Conservation (phyloP, 768 basidiomycete species). For the Suillus lakei region DNA sequence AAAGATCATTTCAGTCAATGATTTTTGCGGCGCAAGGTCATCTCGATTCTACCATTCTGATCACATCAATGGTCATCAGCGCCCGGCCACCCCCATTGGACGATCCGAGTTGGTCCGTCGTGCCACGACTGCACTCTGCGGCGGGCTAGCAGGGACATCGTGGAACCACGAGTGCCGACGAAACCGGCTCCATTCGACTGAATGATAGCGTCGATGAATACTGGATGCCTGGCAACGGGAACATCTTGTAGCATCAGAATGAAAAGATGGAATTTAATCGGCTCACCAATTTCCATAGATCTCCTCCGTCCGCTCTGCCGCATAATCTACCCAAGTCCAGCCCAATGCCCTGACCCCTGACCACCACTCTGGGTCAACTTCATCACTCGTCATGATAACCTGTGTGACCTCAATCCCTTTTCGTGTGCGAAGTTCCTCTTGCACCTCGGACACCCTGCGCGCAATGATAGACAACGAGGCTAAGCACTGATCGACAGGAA, state of each 20-base stretch:
- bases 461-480: constrained; percentile 56
- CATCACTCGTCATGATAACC: constrained; percentile 71
- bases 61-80: constrained; percentile 57
- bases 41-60: neutral
- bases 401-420: constrained; percentile 52
- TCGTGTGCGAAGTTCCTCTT: constrained; percentile 49
- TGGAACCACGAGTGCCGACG: constrained; percentile 73
- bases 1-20: neutral
- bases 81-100: constrained; percentile 62
- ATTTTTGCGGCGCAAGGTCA: neutral
- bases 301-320: constrained; percentile 44
- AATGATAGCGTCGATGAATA: constrained; percentile 72
- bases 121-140: constrained; percentile 72
- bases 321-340: constrained; percentile 59
- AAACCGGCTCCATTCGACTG: constrained; percentile 72
- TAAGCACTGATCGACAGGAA: constrained; percentile 51
- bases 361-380: constrained; percentile 61
- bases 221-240: constrained; percentile 58
- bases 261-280: neutral
- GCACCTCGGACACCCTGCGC: constrained; percentile 60
- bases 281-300: constrained; percentile 55
- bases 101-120: constrained; percentile 52
- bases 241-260: constrained; percentile 1
- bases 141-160: constrained; percentile 69
- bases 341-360: constrained; percentile 51